Base-by-base conservation (phyloP, 2,329 filamentous ascomycete genomes). In the Aureobasidium sp. region DNA sequence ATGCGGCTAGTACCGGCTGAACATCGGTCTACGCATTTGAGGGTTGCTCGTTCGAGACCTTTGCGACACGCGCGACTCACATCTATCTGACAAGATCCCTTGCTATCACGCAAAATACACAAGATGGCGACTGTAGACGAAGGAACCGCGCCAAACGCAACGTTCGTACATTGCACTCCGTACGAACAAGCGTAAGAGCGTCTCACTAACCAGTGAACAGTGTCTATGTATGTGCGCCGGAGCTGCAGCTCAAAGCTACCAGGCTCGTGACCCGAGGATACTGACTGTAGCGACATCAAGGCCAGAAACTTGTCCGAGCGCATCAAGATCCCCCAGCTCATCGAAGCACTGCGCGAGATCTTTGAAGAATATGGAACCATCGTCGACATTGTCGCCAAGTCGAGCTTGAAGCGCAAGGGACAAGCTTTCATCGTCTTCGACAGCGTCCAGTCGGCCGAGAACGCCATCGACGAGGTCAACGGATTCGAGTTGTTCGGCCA, bases 391-490 rank as follows among this genome's bases (percentile, higher is more conserved):
- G 84, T 96, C 64, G 90, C 90, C 48, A 96, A 96, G 79, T 90
- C 85, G 66, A 97, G 95, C 74, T 76, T 97, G 34, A 92, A 90
- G 73, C 90, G 91, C 47, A 97, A 95, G 74, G 94, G 94, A 14
- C 94, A 99, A 77, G 94, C 94, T 0, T 99, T 99, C 72, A 78
- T 99, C 55, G 91, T 97, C 49, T 97, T 91, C 73, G 91, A 95
- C 69, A 83, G 80, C 64, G 79, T 87, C n/a, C 88, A 91, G 61
- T 84, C 87, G n/a, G 92, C 92, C 3, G 79, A 83, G 58, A 83
- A 85, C 65, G 93, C 94, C 20, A 88, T 97, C 65, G 90, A 96
- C 57, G 90, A 96, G 68, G 82, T 95, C 65, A 89, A 97, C 70
- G 93, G 91, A 9, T 99, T 99, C 74, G 89, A 95, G 68, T 78